Evolutionary conservation across 2,329 filamentous ascomycete genomes (phyloP).

Genomic region (Furcasterigmium sp.): DNA sequence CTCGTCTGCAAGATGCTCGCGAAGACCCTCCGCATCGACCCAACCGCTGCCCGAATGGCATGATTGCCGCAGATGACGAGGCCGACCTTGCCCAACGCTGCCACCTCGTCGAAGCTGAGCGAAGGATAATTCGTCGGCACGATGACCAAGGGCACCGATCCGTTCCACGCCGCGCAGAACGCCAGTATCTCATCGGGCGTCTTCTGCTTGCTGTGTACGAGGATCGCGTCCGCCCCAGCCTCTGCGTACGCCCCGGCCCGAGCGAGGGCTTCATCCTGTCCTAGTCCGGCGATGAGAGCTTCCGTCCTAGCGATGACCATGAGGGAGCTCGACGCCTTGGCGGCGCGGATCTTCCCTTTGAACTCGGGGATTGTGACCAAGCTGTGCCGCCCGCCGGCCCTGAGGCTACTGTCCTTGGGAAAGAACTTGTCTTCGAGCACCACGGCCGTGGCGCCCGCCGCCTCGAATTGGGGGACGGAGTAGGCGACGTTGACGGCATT

Average conservation of each 20-base stretch:
- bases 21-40: not conserved
- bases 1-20: not conserved
- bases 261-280: slow-evolving; percentile 2
- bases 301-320: slow-evolving; percentile 5
- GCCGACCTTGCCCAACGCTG: not conserved
- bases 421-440: slow-evolving; percentile 6
- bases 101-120: not conserved
- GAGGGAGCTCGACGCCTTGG: not conserved
- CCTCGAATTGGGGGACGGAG: slow-evolving; percentile 4
- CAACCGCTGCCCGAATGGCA: not conserved
- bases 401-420: slow-evolving; percentile 5
- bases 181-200: slow-evolving; percentile 4
- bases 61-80: slow-evolving; percentile 10
- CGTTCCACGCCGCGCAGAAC: slow-evolving; percentile 3
- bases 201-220: slow-evolving; percentile 10
- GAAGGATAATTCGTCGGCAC: slow-evolving; percentile 7
- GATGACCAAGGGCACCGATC: slow-evolving; percentile 3
- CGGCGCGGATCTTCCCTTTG: slow-evolving; percentile 4
- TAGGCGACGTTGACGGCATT: slow-evolving; percentile 6
- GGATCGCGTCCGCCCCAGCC: slow-evolving; percentile 6
- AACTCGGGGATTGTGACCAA: slow-evolving; percentile 3
- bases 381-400: not conserved
- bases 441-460: slow-evolving; percentile 2
- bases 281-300: slow-evolving; percentile 5
- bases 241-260: slow-evolving; percentile 1